These are phyloP conservation scores for Dryadomyces sulphureus DNA, from an alignment of 2,329 filamentous ascomycete genomes.

Conservation along the genomic window DNA sequence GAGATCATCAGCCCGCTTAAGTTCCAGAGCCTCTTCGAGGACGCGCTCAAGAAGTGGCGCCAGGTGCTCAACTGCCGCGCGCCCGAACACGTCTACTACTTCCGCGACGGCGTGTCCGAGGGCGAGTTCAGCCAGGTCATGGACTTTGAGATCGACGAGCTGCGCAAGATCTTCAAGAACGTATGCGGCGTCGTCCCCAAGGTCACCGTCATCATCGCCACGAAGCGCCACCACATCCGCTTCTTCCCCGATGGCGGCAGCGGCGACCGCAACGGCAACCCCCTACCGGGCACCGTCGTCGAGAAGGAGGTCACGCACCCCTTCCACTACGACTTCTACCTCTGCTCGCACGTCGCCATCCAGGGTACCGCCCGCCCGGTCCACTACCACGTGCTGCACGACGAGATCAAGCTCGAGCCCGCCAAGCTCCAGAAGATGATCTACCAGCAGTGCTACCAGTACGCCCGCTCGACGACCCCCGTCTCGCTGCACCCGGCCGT, in stretches of 20 bases:
- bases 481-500: constrained; percentile 81
- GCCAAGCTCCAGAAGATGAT: constrained; percentile 73
- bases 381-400: constrained; percentile 78
- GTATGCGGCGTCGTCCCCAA: constrained; percentile 30
- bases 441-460: constrained; percentile 91
- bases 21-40: constrained; percentile 48
- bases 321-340: constrained; percentile 76
- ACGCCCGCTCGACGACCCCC: constrained; percentile 79
- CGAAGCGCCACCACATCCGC: constrained; percentile 87
- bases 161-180: constrained; percentile 44
- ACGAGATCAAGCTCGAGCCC: constrained; percentile 56
- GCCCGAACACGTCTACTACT: constrained; percentile 76
- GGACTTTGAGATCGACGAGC: constrained; percentile 57
- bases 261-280: constrained; percentile 64
- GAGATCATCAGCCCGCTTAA: constrained; percentile 65
- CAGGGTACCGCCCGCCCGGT: constrained; percentile 89
- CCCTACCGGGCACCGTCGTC: constrained; percentile 73
- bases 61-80: constrained; percentile 28
- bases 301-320: constrained; percentile 85
- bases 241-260: constrained; percentile 55
- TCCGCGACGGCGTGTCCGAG: constrained; percentile 85
- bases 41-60: constrained; percentile 52
- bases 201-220: constrained; percentile 76
- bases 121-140: constrained; percentile 73
- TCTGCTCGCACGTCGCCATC: constrained; percentile 54